phyloP scores from a whole-genome alignment of 495 filamentous ascomycete species.

The Aspergillus kassunensis region DNA sequence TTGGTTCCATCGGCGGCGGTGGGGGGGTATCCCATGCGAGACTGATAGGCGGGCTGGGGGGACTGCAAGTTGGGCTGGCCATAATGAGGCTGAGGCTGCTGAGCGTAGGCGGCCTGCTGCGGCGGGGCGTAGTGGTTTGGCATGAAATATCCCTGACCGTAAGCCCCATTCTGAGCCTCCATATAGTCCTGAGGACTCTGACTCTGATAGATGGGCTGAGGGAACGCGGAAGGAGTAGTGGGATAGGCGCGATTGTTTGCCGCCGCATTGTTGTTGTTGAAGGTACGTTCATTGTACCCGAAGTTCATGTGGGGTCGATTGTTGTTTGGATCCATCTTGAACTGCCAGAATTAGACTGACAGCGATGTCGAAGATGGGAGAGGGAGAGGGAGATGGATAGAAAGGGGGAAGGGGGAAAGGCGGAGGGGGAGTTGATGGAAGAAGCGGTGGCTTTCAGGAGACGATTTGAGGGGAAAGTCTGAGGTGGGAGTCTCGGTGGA shows the following conservation, averaged over 20 bases:
- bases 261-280: constrained; percentile 50
- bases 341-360: constrained; percentile 12
- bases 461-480: too few relatives aligned
- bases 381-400: constrained; percentile 14
- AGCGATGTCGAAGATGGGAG: constrained; percentile 10
- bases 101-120: constrained; percentile 56
- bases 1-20: constrained; percentile 62
- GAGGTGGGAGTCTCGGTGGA: not conserved
- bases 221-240: constrained; percentile 94
- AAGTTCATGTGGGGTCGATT: constrained; percentile 71
- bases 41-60: constrained; percentile 48
- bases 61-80: constrained; percentile 59
- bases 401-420: constrained; percentile 22
- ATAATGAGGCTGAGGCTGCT: constrained; percentile 63
- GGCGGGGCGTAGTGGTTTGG: constrained; percentile 49
- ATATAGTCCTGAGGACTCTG: constrained; percentile 54
- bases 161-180: constrained; percentile 46
- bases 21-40: constrained; percentile 41
- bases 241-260: constrained; percentile 81
- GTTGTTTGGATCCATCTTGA: constrained; percentile 51
- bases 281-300: constrained; percentile 58
- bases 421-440: constrained; percentile 14
- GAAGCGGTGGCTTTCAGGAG: constrained; percentile 39
- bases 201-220: constrained; percentile 77
- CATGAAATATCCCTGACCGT: constrained; percentile 63